A percentile compares a stretch with the other conserved stretches of the same genome.
phyloP scores from a whole-genome alignment of 1,284 basidiomycete genomes.

The Hypsizygus ulmarius region DNA sequence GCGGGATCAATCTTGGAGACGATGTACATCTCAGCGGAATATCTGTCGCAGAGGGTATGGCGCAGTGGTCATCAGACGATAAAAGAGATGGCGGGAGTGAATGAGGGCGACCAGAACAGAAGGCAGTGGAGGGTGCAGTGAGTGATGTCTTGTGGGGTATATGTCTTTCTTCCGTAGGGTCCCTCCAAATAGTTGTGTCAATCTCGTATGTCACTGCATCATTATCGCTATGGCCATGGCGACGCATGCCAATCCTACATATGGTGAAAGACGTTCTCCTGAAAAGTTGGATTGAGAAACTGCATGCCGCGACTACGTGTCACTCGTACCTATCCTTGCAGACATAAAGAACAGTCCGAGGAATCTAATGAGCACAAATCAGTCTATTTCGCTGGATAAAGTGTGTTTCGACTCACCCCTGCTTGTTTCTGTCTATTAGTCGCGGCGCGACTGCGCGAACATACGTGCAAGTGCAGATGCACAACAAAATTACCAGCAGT shows the following conservation, averaged over 20 bases:
- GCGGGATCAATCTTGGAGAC: no score
- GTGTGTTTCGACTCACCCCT: constrained; percentile 64
- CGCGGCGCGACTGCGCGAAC: constrained; percentile 86
- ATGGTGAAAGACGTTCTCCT: constrained; percentile 84
- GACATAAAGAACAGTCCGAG: constrained; percentile 92
- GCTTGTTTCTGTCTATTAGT: constrained; percentile 90
- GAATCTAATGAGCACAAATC: constrained; percentile 52
- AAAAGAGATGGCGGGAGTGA: no score
- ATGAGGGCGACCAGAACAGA: no score
- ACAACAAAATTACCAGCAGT: constrained; percentile 87
- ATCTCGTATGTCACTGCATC: constrained; percentile 27
- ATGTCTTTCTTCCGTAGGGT: no score
- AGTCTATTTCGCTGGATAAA: neutral
- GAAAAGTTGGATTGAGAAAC: neutral
- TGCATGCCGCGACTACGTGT: neutral
- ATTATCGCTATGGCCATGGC: constrained; percentile 70
- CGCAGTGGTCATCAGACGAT: no score
- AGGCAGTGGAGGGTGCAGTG: neutral
- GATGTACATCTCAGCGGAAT: no score
- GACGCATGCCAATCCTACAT: constrained; percentile 77
- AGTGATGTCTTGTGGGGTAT: neutral
- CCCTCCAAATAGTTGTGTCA: constrained; percentile 6
- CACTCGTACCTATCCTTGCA: constrained; percentile 77
- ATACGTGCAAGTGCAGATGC: constrained; percentile 98
- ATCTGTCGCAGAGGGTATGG: no score